Evolutionary conservation across 495 filamentous ascomycete species (phyloP).

Genomic region (Penicillium robsamsonii): DNA sequence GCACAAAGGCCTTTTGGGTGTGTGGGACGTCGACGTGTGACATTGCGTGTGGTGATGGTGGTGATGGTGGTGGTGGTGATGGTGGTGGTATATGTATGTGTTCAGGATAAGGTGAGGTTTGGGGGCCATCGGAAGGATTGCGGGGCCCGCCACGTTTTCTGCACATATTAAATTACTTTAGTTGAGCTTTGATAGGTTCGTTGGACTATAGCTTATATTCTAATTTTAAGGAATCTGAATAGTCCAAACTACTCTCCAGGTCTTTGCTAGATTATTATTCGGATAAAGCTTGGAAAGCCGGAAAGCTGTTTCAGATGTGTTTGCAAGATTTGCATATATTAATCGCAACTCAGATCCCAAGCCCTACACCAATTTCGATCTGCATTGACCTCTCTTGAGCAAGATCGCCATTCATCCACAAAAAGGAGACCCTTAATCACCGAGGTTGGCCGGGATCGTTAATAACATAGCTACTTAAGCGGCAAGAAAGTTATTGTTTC

Average conservation of each 20-base stretch:
- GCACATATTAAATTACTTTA: background rate
- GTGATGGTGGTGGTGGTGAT: background rate
- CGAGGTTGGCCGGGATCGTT: no score
- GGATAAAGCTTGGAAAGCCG: no score
- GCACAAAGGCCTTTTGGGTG: slow-evolving; percentile 50
- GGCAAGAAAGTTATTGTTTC: background rate
- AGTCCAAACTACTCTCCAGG: no score
- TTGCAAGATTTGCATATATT: no score
- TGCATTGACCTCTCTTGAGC: no score
- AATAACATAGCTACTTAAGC: background rate
- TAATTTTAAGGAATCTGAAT: background rate
- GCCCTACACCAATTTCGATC: no score
- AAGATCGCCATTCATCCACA: no score
- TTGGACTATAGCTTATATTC: background rate
- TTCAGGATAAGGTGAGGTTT: background rate
- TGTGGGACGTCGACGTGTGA: slow-evolving; percentile 36
- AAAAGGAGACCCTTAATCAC: no score
- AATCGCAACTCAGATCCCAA: no score
- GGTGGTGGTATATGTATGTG: background rate
- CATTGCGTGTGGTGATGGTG: slow-evolving; percentile 27
- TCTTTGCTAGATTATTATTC: no score
- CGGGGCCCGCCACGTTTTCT: background rate
- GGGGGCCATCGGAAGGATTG: background rate
- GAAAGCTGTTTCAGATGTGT: no score
- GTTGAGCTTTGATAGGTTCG: background rate